A percentile compares a stretch with the other conserved stretches of the same genome.
phyloP scores from a whole-genome alignment of 2,329 filamentous ascomycete genomes.

The Neospermospora avenae region DNA sequence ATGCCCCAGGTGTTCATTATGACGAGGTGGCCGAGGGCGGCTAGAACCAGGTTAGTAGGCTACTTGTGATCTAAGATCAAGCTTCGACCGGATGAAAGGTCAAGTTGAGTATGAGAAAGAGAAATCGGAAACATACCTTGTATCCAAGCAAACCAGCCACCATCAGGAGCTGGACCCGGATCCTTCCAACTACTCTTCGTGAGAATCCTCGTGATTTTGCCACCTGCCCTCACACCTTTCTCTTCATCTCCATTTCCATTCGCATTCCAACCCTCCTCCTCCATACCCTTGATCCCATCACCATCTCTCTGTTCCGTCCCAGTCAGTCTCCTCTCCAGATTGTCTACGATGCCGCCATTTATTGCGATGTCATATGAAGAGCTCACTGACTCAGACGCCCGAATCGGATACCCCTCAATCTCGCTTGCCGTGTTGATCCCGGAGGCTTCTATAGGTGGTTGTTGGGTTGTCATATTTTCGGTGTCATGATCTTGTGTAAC shows the following conservation, averaged over 20 bases:
- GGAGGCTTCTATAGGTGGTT: not conserved
- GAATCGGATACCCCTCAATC: not conserved
- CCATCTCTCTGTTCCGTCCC: constrained; percentile 9
- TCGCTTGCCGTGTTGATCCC: not conserved
- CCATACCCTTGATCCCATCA: constrained; percentile 4
- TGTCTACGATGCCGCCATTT: not conserved
- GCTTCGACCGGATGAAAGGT: too few species aligned
- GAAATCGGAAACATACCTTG: constrained; percentile 25
- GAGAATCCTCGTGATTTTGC: constrained; percentile 20
- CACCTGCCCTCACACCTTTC: not conserved
- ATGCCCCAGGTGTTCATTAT: constrained; percentile 37
- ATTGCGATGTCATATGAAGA: not conserved
- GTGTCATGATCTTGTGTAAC: not conserved
- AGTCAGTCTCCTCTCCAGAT: constrained; percentile 1
- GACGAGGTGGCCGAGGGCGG: constrained; percentile 27
- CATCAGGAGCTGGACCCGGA: constrained; percentile 33
- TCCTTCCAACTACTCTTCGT: constrained; percentile 32
- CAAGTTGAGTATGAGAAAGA: too few species aligned
- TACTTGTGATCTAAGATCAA: too few species aligned
- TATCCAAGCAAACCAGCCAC: constrained; percentile 31
- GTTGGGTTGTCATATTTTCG: not conserved
- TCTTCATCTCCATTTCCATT: constrained; percentile 1
- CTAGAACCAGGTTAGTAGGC: too few species aligned
- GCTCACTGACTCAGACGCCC: not conserved
- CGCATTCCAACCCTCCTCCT: constrained; percentile 1